Conservation (phyloP, 495 filamentous ascomycete genomes). For the Hypomontagnella monticulosa region DNA sequence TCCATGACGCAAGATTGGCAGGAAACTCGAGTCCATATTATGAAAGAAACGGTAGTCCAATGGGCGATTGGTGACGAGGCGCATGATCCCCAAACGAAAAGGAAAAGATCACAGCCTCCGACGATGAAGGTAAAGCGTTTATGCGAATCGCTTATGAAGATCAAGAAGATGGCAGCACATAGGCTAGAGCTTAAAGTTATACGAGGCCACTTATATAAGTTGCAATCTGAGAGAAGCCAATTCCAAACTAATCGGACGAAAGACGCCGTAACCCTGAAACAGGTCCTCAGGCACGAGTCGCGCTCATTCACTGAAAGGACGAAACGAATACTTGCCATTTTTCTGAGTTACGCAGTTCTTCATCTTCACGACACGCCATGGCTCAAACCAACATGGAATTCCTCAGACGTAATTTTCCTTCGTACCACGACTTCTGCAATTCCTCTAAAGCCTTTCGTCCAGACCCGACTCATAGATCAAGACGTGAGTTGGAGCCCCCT, state of each 20-base stretch:
- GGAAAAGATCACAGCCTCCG: neutral
- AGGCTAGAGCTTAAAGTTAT: too few species aligned
- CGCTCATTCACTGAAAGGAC: neutral
- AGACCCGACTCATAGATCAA: too few species aligned
- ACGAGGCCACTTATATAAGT: too few species aligned
- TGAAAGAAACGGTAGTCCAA: slow-evolving; percentile 5
- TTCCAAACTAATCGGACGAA: too few species aligned
- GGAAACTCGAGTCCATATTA: neutral
- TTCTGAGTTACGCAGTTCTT: slow-evolving; percentile 6
- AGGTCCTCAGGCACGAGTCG: neutral
- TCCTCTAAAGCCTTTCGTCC: too few species aligned
- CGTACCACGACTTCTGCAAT: slow-evolving; percentile 2
- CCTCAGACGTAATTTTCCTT: neutral
- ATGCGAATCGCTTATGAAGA: too few species aligned
- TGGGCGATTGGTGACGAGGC: slow-evolving; percentile 1
- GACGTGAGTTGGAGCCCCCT: too few species aligned
- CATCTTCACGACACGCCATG: slow-evolving; percentile 4
- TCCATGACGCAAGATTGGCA: neutral
- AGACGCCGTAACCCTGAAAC: too few species aligned
- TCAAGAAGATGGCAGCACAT: too few species aligned
- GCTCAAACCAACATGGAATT: slow-evolving; percentile 4
- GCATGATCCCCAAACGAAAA: neutral
- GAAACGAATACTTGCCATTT: slow-evolving; percentile 2
- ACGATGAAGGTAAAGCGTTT: too few species aligned
- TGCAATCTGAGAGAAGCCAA: too few species aligned